These are phyloP conservation scores for Talaromyces sp. DNA, from an alignment of 2,329 filamentous ascomycete genomes.

Conservation along the genomic window DNA sequence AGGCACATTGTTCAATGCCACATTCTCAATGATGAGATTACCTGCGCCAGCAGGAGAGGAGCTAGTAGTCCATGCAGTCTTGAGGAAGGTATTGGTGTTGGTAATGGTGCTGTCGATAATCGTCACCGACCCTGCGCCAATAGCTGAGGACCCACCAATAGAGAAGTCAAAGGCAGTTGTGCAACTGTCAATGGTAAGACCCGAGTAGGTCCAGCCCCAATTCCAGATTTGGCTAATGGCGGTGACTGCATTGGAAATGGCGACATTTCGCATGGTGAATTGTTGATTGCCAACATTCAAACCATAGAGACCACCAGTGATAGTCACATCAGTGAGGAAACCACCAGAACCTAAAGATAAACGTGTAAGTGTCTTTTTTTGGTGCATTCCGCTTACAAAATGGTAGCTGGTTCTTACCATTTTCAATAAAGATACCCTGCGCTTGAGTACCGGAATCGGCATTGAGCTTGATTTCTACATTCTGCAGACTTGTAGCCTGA, in stretches of 20 bases:
- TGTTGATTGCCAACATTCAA: constrained; percentile 64
- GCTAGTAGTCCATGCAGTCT: constrained; percentile 42
- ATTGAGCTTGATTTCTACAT: constrained; percentile 59
- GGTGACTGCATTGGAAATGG: constrained; percentile 51
- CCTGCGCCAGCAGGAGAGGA: constrained; percentile 46
- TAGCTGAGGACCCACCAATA: constrained; percentile 39
- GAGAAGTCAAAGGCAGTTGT: constrained; percentile 52
- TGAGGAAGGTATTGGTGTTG: constrained; percentile 50
- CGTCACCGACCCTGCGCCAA: constrained; percentile 54
- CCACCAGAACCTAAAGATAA: constrained; percentile 49
- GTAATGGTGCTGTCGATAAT: constrained; percentile 56
- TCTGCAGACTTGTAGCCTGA: constrained; percentile 60
- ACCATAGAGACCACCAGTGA: constrained; percentile 60
- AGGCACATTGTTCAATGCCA: constrained; percentile 50
- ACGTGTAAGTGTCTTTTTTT: background rate
- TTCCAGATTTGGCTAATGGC: constrained; percentile 59
- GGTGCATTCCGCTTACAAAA: background rate
- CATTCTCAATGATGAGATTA: constrained; percentile 56
- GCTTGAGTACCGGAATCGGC: constrained; percentile 47
- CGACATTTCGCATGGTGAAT: constrained; percentile 58
- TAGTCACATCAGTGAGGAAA: constrained; percentile 58
- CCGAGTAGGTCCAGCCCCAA: constrained; percentile 58
- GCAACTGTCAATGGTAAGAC: constrained; percentile 53
- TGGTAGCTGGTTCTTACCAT: constrained; percentile 36
- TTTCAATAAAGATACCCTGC: constrained; percentile 60